These are phyloP conservation scores for Begonia fuchsioides DNA, from an alignment of 306 rosid species.

Conservation along the genomic window DNA sequence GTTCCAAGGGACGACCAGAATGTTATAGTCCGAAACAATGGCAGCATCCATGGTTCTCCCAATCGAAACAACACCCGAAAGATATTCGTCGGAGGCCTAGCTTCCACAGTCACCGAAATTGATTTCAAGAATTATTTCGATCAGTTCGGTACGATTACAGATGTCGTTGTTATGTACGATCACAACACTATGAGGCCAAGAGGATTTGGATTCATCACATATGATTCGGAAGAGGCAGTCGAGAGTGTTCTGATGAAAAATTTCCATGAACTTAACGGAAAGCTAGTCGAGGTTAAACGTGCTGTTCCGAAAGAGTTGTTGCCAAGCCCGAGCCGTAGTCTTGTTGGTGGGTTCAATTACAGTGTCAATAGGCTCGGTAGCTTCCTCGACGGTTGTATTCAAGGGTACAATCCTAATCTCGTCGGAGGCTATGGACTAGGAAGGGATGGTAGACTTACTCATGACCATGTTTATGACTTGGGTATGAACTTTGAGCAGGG, in stretches of 20 bases:
- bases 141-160: conserved; percentile 84
- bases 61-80: conserved; percentile 81
- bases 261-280: conserved; percentile 82
- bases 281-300: conserved; percentile 86
- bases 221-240: conserved; percentile 85
- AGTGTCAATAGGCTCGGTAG: conserved; percentile 52
- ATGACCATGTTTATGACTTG: conserved; percentile 73
- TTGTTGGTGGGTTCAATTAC: conserved; percentile 51
- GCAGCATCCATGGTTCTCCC: conserved; percentile 78
- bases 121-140: conserved; percentile 83
- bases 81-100: conserved; percentile 87
- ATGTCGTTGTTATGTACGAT: conserved; percentile 94
- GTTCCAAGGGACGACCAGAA: conserved; percentile 88
- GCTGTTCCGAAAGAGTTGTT: conserved; percentile 89
- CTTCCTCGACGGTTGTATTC: conserved; percentile 60
- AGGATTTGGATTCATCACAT: conserved; percentile 89
- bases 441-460: conserved; percentile 58
- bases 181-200: conserved; percentile 91
- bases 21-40: conserved; percentile 44
- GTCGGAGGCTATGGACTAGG: conserved; percentile 74
- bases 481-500: conserved; percentile 66
- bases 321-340: conserved; percentile 64
- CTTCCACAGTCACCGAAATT: conserved; percentile 73
- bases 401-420: conserved; percentile 49
- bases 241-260: conserved; percentile 67